Percentiles rank a stretch among this genome's conserved stretches.
These are phyloP conservation scores for Thalassiosira ordinaria DNA, from an alignment of 352 stramenopile genomes.

Conservation along the genomic window DNA sequence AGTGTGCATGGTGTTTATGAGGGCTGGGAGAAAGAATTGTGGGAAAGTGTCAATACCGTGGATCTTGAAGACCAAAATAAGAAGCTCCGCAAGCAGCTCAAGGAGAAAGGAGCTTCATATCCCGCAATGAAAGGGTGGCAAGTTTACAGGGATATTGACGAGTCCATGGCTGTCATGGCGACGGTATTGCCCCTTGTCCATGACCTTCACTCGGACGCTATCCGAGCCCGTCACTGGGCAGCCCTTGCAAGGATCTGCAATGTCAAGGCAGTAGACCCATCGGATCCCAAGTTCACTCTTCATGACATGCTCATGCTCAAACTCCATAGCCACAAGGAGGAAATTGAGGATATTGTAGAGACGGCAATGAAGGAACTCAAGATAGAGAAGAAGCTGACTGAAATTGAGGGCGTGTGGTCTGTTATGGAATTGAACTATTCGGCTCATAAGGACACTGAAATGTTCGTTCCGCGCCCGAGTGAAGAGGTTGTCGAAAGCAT, in stretches of 20 bases:
- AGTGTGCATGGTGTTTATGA: constrained; percentile 87
- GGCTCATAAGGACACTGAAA: constrained; percentile 90
- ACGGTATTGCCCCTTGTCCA: constrained; percentile 93
- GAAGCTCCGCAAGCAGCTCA: constrained; percentile 83
- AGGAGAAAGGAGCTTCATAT: constrained; percentile 78
- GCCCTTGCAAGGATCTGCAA: constrained; percentile 92
- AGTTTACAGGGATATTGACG: constrained; percentile 91
- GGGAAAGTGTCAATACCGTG: constrained; percentile 91
- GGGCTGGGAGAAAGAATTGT: constrained; percentile 90
- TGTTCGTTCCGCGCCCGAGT: constrained; percentile 90
- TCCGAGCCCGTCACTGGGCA: constrained; percentile 94
- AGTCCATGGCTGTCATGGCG: constrained; percentile 91
- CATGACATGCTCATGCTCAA: constrained; percentile 93
- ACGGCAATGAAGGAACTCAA: constrained; percentile 96
- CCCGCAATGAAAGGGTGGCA: constrained; percentile 90
- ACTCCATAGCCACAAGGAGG: constrained; percentile 91
- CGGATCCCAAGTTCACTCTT: constrained; percentile 90
- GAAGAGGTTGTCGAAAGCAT: constrained; percentile 93
- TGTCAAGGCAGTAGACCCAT: constrained; percentile 90
- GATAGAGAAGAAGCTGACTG: constrained; percentile 94
- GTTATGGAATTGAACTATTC: constrained; percentile 92
- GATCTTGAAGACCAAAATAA: constrained; percentile 91
- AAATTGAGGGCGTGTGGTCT: constrained; percentile 91
- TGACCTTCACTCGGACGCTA: constrained; percentile 93
- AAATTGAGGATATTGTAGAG: constrained; percentile 94